phyloP scores from a whole-genome alignment of 176 grass and related monocot genomes.

The Puya raimondii region DNA sequence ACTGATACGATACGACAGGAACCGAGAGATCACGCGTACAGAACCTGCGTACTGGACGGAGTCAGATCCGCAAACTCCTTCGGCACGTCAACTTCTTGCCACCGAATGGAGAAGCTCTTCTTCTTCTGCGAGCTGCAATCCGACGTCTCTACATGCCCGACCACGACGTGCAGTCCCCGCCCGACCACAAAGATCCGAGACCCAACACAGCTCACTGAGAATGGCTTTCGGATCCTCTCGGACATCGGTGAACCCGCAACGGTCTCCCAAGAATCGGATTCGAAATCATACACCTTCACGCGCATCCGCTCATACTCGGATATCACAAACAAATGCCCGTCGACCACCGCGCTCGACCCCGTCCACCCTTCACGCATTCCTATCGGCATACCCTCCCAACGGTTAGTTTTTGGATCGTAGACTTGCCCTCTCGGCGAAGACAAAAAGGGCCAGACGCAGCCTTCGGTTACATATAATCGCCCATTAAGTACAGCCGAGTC shows the following conservation, averaged over 20 bases:
- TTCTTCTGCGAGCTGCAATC: slow-evolving; percentile 1
- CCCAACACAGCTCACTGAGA: slow-evolving; percentile 51
- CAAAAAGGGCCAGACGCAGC: slow-evolving; percentile 84
- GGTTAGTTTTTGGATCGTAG: slow-evolving; percentile 46
- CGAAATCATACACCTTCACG: slow-evolving; percentile 64
- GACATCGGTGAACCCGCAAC: slow-evolving; percentile 53
- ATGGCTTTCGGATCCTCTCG: slow-evolving; percentile 63
- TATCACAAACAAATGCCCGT: slow-evolving; percentile 53
- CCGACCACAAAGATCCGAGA: slow-evolving; percentile 58
- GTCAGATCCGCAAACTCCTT: slow-evolving; percentile 53
- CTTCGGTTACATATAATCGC: slow-evolving; percentile 66
- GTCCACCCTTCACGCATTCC: slow-evolving; percentile 98
- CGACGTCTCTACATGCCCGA: slow-evolving; percentile 49
- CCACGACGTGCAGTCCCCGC: slow-evolving; percentile 50
- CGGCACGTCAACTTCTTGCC: slow-evolving; percentile 64
- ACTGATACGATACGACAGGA: no score
- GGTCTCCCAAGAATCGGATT: slow-evolving; percentile 53
- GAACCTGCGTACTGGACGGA: slow-evolving; percentile 74
- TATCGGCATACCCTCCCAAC: slow-evolving; percentile 63
- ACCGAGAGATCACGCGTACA: slow-evolving; percentile 44
- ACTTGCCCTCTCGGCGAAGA: slow-evolving; percentile 72
- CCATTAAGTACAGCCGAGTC: slow-evolving; percentile 69
- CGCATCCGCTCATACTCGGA: slow-evolving; percentile 85
- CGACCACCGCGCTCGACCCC: slow-evolving; percentile 44
- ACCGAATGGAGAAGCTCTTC: slow-evolving; percentile 13